These are phyloP conservation scores for Paracorniculantispora psalliotae DNA, from an alignment of 2,329 filamentous ascomycete species.

Conservation along the genomic window DNA sequence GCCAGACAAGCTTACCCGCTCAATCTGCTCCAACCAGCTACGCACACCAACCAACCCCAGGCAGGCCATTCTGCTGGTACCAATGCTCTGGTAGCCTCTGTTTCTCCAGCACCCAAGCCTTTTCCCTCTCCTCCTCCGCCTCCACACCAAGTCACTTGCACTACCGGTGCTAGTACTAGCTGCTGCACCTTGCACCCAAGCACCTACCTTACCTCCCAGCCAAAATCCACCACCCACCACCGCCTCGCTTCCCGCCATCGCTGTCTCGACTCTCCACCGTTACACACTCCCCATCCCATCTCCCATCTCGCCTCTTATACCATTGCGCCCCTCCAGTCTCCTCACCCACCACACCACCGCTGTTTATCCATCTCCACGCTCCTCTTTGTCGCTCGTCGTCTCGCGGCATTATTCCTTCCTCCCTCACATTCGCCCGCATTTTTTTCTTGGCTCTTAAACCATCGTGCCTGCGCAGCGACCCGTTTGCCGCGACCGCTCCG, in stretches of 20 bases:
- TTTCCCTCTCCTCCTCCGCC: too few relatives aligned
- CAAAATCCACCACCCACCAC: neutral
- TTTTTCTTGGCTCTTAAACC: neutral
- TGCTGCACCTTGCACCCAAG: too few relatives aligned
- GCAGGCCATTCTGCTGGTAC: too few relatives aligned
- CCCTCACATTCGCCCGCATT: neutral
- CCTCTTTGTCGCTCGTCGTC: neutral
- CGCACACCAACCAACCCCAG: too few relatives aligned
- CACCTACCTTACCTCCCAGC: neutral
- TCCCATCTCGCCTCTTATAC: slow-evolving; percentile 8
- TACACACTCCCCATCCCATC: slow-evolving; percentile 4
- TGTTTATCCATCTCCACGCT: neutral
- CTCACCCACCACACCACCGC: slow-evolving; percentile 1
- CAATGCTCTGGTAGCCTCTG: too few relatives aligned
- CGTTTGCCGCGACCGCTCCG: neutral
- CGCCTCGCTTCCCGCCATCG: neutral
- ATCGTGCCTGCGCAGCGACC: neutral
- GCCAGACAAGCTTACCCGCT: too few relatives aligned
- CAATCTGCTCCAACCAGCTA: too few relatives aligned
- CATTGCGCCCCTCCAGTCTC: slow-evolving; percentile 5
- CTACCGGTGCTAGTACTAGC: too few relatives aligned
- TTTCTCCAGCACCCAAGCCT: neutral
- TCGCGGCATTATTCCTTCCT: neutral
- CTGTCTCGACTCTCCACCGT: neutral
- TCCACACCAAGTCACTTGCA: too few relatives aligned